These are phyloP conservation scores for Persicaria maculosa DNA, from an alignment of 148 eudicot species.

Conservation along the genomic window DNA sequence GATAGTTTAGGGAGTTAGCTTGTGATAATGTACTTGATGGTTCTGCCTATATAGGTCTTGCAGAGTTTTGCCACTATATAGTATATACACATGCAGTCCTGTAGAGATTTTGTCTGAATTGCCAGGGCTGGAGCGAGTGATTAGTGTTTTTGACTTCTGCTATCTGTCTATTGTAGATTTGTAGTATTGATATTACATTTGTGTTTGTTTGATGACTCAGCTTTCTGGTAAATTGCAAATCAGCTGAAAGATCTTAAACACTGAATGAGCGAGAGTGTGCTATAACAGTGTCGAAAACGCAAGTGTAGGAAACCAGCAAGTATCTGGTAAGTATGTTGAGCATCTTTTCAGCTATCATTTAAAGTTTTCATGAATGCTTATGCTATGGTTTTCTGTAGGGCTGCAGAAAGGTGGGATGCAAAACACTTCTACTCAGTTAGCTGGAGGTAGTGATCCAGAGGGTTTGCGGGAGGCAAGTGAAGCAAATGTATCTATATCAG, in stretches of 20 bases:
- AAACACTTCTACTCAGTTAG: slow-evolving; percentile 25
- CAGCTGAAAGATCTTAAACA: background rate
- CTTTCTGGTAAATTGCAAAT: background rate
- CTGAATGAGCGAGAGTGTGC: background rate
- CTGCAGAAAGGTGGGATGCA: slow-evolving; percentile 31
- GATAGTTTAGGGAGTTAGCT: background rate
- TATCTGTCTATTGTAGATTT: background rate
- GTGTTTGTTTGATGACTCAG: too few relatives aligned
- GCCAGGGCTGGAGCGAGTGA: slow-evolving; percentile 70
- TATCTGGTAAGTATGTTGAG: too few relatives aligned
- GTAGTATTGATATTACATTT: background rate
- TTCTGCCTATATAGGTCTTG: slow-evolving; percentile 49
- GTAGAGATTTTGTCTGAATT: slow-evolving; percentile 25
- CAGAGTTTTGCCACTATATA: slow-evolving; percentile 71
- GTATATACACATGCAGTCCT: slow-evolving; percentile 24
- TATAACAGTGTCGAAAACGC: too few relatives aligned
- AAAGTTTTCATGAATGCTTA: background rate
- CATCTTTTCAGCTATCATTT: too few relatives aligned
- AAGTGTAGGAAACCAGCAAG: too few relatives aligned
- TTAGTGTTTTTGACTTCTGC: background rate
- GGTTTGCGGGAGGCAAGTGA: slow-evolving; percentile 20
- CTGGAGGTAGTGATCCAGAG: slow-evolving; percentile 20
- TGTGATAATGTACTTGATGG: background rate
- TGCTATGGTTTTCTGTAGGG: slow-evolving; percentile 20
- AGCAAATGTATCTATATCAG: slow-evolving; percentile 17